Conservation (phyloP, 2,329 filamentous ascomycete genomes). For the Huntiella moniliformis region DNA sequence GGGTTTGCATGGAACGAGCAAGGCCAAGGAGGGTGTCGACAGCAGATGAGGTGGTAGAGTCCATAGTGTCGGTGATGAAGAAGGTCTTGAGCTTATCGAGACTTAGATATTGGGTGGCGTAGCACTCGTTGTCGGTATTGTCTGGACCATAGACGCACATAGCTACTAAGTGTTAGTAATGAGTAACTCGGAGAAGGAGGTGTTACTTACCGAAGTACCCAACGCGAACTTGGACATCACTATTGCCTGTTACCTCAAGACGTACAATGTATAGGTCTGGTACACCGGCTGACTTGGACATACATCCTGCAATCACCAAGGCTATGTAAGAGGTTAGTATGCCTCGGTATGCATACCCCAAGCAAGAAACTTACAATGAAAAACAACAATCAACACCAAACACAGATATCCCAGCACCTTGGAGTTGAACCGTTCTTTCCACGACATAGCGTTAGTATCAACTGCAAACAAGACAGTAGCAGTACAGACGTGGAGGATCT, state of each 20-base stretch:
- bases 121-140: conserved; percentile 9
- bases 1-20: conserved; percentile 11
- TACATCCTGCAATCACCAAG: conserved; percentile 11
- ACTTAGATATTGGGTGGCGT: conserved; percentile 6
- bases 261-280: conserved; percentile 10
- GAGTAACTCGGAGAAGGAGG: not conserved
- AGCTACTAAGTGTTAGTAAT: conserved; percentile 1
- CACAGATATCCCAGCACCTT: conserved; percentile 10
- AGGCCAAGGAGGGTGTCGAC: conserved; percentile 5
- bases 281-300: conserved; percentile 11
- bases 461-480: not conserved
- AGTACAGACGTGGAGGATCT: not conserved
- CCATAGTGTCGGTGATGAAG: conserved; percentile 10
- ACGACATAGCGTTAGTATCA: conserved; percentile 6
- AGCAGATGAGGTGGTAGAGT: conserved; percentile 2
- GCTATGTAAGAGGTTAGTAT: not conserved
- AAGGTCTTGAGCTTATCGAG: conserved; percentile 10
- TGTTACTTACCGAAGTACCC: conserved; percentile 11
- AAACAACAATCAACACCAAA: conserved; percentile 11
- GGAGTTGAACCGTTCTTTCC: conserved; percentile 11
- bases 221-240: conserved; percentile 8
- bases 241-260: conserved; percentile 5
- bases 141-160: conserved; percentile 11
- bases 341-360: not conserved
- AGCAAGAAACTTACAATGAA: conserved; percentile 7